Evolutionary conservation across 345 rosid genomes (phyloP).

Genomic region (Dipteronia dyeriana): DNA sequence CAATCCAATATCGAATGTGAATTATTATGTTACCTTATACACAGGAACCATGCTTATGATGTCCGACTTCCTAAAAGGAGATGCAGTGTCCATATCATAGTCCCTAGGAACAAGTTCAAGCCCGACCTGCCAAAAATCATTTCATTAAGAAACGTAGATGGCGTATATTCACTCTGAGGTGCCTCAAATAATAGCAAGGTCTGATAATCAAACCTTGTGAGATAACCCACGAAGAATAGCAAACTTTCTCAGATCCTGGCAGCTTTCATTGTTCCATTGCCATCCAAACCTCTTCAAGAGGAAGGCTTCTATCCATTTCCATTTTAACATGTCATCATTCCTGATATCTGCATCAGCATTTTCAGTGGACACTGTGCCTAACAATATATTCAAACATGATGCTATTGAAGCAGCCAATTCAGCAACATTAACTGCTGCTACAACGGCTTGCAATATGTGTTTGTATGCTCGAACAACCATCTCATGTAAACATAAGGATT

Average conservation of each 20-base stretch:
- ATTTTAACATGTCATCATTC: conserved; percentile 58
- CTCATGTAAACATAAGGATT: conserved; percentile 91
- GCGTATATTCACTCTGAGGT: conserved; percentile 5
- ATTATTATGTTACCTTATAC: conserved; percentile 62
- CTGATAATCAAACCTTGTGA: conserved; percentile 65
- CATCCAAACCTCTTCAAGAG: conserved; percentile 78
- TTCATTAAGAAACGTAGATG: conserved; percentile 25
- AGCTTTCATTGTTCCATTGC: conserved; percentile 64
- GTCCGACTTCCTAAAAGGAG: conserved; percentile 76
- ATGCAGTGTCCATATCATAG: conserved; percentile 78
- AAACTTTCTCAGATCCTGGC: conserved; percentile 70
- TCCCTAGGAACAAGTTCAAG: conserved; percentile 93
- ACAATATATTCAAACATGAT: conserved; percentile 72
- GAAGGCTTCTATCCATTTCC: conserved; percentile 83
- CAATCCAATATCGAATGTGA: background rate
- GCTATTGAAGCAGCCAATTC: conserved; percentile 80
- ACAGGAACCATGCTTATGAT: conserved; percentile 91
- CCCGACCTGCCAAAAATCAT: conserved; percentile 68
- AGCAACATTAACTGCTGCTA: conserved; percentile 68
- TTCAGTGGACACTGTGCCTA: conserved; percentile 57
- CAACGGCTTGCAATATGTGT: conserved; percentile 84
- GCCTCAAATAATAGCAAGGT: conserved; percentile 16
- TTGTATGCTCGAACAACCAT: conserved; percentile 95
- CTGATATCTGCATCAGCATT: conserved; percentile 42
- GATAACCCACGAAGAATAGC: conserved; percentile 88